These are phyloP conservation scores for Panaeolus papilionaceus DNA, from an alignment of 768 basidiomycete genomes.

Conservation along the genomic window DNA sequence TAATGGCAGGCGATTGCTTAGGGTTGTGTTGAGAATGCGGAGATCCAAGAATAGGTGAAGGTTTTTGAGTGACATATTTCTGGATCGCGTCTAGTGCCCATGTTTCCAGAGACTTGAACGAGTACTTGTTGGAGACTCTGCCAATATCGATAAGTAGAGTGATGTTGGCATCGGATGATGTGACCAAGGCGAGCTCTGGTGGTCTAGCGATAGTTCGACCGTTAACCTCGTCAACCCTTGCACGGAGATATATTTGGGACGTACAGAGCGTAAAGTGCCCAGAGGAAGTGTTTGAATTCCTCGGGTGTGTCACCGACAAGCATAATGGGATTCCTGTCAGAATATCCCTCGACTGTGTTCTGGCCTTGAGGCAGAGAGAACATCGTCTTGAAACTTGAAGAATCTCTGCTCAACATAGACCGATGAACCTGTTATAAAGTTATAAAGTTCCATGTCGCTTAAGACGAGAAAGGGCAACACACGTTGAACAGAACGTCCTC, in stretches of 20 bases:
- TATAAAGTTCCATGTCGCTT: not conserved
- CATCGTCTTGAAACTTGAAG: constrained; percentile 68
- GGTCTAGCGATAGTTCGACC: constrained; percentile 48
- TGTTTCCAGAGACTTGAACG: constrained; percentile 74
- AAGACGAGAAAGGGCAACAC: constrained; percentile 27
- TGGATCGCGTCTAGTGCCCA: constrained; percentile 81
- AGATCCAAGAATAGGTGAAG: constrained; percentile 50
- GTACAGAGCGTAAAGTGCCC: constrained; percentile 79
- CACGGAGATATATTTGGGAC: constrained; percentile 31
- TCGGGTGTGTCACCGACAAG: constrained; percentile 65
- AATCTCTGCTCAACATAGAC: constrained; percentile 64
- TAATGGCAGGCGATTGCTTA: constrained; percentile 19
- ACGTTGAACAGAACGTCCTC: constrained; percentile 75
- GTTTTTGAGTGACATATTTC: constrained; percentile 64
- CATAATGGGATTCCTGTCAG: constrained; percentile 69
- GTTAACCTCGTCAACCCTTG: not conserved
- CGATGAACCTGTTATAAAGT: constrained; percentile 55
- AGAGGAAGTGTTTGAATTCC: constrained; percentile 78
- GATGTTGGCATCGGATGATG: constrained; percentile 56
- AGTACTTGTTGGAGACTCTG: constrained; percentile 73
- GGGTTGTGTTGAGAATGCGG: constrained; percentile 21
- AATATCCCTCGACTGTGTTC: constrained; percentile 57
- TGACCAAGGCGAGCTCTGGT: constrained; percentile 59
- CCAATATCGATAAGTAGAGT: constrained; percentile 57
- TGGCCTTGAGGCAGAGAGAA: constrained; percentile 71